phyloP scores from a whole-genome alignment of 192 early-diverging fungal species.

The Martensiomyces pterosporus region DNA sequence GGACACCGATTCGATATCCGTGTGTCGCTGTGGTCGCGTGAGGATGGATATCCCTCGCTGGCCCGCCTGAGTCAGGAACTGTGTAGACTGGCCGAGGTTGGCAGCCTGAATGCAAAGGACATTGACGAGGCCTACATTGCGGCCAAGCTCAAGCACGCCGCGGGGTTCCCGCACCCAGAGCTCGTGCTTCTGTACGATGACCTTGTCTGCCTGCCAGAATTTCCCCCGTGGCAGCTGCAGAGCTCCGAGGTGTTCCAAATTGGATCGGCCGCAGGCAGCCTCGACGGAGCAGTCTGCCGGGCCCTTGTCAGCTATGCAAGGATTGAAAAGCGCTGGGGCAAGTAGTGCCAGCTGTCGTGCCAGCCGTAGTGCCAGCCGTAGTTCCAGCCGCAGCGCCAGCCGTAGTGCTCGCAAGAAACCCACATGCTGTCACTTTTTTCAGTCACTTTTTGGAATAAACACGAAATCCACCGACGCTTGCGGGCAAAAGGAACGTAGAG shows the following conservation, averaged over 20 bases:
- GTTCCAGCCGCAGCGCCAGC: too few species aligned
- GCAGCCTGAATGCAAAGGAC: constrained; percentile 6
- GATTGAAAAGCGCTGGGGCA: constrained; percentile 44
- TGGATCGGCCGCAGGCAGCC: constrained; percentile 10
- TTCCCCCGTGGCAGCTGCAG: constrained; percentile 49
- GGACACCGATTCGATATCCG: constrained; percentile 8
- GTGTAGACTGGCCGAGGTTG: constrained; percentile 7
- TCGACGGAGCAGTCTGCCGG: constrained; percentile 22
- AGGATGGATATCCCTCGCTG: constrained; percentile 31
- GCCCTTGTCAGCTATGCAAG: constrained; percentile 36
- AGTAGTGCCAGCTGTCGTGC: too few species aligned
- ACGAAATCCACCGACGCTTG: too few species aligned
- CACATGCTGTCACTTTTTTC: too few species aligned
- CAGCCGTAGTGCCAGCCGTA: too few species aligned
- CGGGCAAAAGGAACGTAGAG: too few species aligned
- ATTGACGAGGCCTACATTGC: constrained; percentile 21
- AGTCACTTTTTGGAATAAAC: too few species aligned
- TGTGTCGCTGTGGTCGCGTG: constrained; percentile 41
- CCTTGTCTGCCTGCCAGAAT: constrained; percentile 36
- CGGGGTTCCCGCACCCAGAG: constrained; percentile 29
- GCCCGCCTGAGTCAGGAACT: constrained; percentile 17
- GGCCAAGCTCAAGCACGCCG: constrained; percentile 12
- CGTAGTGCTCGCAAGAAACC: too few species aligned
- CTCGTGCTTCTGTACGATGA: constrained; percentile 35
- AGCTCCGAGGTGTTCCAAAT: constrained; percentile 40